Conservation (phyloP, 192 early-diverging fungal species). For the Podila horticola region DNA sequence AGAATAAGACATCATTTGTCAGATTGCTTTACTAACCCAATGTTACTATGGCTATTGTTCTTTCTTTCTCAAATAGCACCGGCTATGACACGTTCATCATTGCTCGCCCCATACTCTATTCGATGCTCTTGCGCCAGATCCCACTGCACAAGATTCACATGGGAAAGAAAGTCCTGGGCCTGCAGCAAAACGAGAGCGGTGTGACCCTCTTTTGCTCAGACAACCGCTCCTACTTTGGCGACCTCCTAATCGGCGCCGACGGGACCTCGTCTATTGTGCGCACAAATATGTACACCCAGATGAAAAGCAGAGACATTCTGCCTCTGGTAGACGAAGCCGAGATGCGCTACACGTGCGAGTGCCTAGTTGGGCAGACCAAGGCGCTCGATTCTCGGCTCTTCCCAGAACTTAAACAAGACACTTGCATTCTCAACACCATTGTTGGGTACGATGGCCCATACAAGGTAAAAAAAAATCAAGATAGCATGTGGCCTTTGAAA, state of each 20-base stretch:
- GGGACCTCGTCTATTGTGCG: slow-evolving; percentile 2
- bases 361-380: slow-evolving; percentile 1
- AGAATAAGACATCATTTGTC: too few relatives aligned
- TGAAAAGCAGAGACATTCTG: neutral
- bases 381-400: neutral
- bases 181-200: slow-evolving; percentile 1
- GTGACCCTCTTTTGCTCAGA: neutral
- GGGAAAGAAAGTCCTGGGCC: neutral
- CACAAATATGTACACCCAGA: neutral
- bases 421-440: neutral
- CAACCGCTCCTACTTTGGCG: neutral
- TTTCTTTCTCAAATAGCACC: neutral
- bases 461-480: neutral
- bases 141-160: slow-evolving; percentile 14
- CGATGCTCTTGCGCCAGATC: slow-evolving; percentile 1
- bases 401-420: neutral
- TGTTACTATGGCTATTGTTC: too few relatives aligned
- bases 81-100: slow-evolving; percentile 7
- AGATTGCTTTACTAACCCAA: too few relatives aligned
- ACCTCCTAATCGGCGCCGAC: slow-evolving; percentile 11
- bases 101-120: slow-evolving; percentile 6
- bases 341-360: slow-evolving; percentile 2
- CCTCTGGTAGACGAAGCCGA: slow-evolving; percentile 4
- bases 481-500: too few relatives aligned
- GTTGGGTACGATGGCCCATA: neutral